Evolutionary conservation across 1,284 basidiomycete genomes (phyloP).

Genomic region (Cutaneotrichosporon sp.): DNA sequence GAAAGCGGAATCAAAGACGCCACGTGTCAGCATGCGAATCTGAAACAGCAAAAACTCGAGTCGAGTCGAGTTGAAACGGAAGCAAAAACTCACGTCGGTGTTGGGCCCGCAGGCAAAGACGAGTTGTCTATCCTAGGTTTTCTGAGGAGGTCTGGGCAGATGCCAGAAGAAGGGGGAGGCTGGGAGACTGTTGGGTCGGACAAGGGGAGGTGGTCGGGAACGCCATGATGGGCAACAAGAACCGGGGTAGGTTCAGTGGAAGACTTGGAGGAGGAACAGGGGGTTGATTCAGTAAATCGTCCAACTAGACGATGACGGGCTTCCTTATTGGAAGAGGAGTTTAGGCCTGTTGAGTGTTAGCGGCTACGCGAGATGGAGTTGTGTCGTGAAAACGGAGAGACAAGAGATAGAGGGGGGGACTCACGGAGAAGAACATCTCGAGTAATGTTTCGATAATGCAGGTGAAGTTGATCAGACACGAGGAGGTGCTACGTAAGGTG

Average conservation of each 20-base stretch:
- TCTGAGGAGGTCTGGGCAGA: slow-evolving; percentile 8
- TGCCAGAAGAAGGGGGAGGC: slow-evolving; percentile 5
- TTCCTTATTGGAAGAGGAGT: slow-evolving; percentile 12
- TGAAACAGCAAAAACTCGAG: too few relatives aligned
- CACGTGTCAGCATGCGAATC: neutral
- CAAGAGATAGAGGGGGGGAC: neutral
- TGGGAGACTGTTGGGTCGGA: slow-evolving; percentile 9
- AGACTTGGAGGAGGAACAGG: slow-evolving; percentile 8
- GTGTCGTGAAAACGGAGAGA: too few relatives aligned
- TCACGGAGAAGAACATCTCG: neutral
- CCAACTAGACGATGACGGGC: slow-evolving; percentile 11
- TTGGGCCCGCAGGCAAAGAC: slow-evolving; percentile 8
- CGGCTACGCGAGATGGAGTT: too few relatives aligned
- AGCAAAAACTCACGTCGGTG: slow-evolving; percentile 4
- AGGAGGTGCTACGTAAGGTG: neutral
- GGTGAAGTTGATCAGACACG: slow-evolving; percentile 19
- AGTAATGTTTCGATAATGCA: slow-evolving; percentile 1
- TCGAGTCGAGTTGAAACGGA: neutral
- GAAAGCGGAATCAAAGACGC: neutral
- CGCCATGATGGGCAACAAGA: slow-evolving; percentile 24
- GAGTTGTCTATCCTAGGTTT: slow-evolving; percentile 9
- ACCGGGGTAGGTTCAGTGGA: slow-evolving; percentile 16
- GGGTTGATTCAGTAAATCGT: slow-evolving; percentile 12
- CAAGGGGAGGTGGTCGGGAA: slow-evolving; percentile 12
- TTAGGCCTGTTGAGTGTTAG: slow-evolving; percentile 5